Base-by-base conservation (phyloP, 2,329 filamentous ascomycete genomes). In the Diaporthe citrichinensis region DNA sequence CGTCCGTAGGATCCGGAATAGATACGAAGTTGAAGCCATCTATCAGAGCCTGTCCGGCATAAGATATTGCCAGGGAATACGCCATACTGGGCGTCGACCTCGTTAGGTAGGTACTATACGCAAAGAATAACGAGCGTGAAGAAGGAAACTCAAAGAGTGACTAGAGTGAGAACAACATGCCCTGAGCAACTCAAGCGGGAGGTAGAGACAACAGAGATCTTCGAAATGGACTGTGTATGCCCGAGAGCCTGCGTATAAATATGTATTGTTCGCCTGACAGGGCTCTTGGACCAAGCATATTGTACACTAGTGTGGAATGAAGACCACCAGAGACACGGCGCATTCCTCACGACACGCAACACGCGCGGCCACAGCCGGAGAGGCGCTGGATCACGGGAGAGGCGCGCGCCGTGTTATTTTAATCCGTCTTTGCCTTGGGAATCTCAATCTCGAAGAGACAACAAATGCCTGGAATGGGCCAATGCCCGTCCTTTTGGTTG, bases 1-100 rank as follows among this genome's bases (percentile, higher is more conserved):
- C 94, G 77, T 92, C 83, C 15, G 90, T 94, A 1, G 90, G 92
- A 79, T 95, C 93, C 6, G 78, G 69, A 2, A 84, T 85, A 23
- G 87, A 86, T 76, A 87, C 86, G 82, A 89, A 91, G 77, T 84
- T 85, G 81, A 91, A 91, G 75, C 84, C 84, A 58, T 82, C 83
- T 74, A 90, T 82, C 62, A 89, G 83, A 71, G 85, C 84, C 62
- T 84, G 82, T 59, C 86, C 85, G 28, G 82, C 81, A 72, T 87
- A 89, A 31, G 84, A 87, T 74, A 82, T 84, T 15, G 81, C 80
- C 67, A 89, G 80, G 46, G 84, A 82, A 80, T 89, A 89, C 20
- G 57, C 17, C 62, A 71, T 69, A 6, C 2, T 71, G 31, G 46
- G 44, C 41, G 51, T 59, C 53, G 39, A 12, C 36, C 53, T 71